These are phyloP conservation scores for Aleurites moluccanus DNA, from an alignment of 441 rosid species.

Conservation along the genomic window DNA sequence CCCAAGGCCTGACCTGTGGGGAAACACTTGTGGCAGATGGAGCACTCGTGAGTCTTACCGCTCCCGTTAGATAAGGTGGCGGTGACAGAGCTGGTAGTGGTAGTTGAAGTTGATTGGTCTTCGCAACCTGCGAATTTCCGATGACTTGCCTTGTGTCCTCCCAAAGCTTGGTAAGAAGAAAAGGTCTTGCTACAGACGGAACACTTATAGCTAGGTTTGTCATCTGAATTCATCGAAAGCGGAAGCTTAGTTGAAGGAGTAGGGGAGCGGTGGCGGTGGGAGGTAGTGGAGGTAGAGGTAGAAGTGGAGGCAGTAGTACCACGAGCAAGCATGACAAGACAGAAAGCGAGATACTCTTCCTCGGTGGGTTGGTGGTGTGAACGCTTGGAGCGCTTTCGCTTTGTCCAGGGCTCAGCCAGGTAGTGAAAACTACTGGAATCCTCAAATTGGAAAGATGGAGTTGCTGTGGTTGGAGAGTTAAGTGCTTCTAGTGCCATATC, in stretches of 20 bases:
- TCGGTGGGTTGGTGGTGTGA: slow-evolving; percentile 61
- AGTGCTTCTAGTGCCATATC: slow-evolving; percentile 77
- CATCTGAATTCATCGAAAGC: not conserved
- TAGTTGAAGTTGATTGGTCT: slow-evolving; percentile 40
- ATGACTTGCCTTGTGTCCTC: slow-evolving; percentile 94
- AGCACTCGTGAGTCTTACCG: slow-evolving; percentile 68
- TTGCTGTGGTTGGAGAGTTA: slow-evolving; percentile 55
- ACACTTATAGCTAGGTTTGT: slow-evolving; percentile 50
- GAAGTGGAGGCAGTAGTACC: slow-evolving; percentile 40
- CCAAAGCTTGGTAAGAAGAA: slow-evolving; percentile 82
- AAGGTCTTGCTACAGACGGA: slow-evolving; percentile 73
- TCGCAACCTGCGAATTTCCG: slow-evolving; percentile 44
- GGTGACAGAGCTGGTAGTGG: slow-evolving; percentile 32
- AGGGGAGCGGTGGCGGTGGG: slow-evolving; percentile 32
- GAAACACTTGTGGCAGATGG: slow-evolving; percentile 68
- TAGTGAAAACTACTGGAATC: slow-evolving; percentile 42
- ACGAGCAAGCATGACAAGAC: slow-evolving; percentile 91
- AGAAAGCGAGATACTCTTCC: slow-evolving; percentile 89
- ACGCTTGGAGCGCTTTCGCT: slow-evolving; percentile 75
- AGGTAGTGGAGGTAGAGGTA: slow-evolving; percentile 5
- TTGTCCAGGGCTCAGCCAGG: slow-evolving; percentile 50
- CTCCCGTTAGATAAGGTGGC: slow-evolving; percentile 22
- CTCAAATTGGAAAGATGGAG: slow-evolving; percentile 47
- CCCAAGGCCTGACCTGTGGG: slow-evolving; percentile 89
- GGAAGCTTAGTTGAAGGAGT: slow-evolving; percentile 17